Evolutionary conservation across 257 asterid genomes (phyloP), one percentile per base, ranked within the genome.

Genomic region (Gentiana straminea): DNA sequence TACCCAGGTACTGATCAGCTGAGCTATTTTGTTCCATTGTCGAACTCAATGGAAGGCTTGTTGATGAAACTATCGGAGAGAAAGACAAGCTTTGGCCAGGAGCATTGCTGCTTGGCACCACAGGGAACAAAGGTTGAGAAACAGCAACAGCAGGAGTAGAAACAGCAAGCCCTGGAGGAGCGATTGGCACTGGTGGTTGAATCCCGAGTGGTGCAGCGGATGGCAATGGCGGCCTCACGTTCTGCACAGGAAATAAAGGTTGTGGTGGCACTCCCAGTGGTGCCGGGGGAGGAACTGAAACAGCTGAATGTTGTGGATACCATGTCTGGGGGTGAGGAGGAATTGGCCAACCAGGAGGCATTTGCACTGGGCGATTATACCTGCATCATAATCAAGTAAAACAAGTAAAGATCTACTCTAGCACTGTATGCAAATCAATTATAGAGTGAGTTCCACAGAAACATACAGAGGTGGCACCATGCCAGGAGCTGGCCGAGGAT

Each of bases 221-320:
- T 49, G 81, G 78, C 77, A 78, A 55, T 48, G 78, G 74, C 13
- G 79, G 81, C 65, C 84, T 79, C 54, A 68, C 60, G 65, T 77
- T 84, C 70, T 86, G 97, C 61, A 89, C 84, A 55, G 97, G 94
- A 68, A 89, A 89, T 68, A 89, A 58, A 35, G 97, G 97, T 65
- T 81, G 93, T 54, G 76, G 90, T 24, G 86, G 84, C 79, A 80
- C 38, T 59, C 92, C 93, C 61, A 70, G 50, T 34, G 81, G 81
- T 37, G 86, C 76, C 51, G 89, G 66, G 35, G 89, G 89, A 54
- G 84, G 81, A 62, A 70, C 79, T 13, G 95, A 75, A 54, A 62
- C 72, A 73, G 73, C 76, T 38, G 91, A 80, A 74, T 72, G 77
- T 64, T 78, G 95, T 33, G 88, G 78, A 77, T 81, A 84, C 97